Evolutionary conservation across 2,329 filamentous ascomycete species (phyloP).

Genomic region (Aspergillus latus): DNA sequence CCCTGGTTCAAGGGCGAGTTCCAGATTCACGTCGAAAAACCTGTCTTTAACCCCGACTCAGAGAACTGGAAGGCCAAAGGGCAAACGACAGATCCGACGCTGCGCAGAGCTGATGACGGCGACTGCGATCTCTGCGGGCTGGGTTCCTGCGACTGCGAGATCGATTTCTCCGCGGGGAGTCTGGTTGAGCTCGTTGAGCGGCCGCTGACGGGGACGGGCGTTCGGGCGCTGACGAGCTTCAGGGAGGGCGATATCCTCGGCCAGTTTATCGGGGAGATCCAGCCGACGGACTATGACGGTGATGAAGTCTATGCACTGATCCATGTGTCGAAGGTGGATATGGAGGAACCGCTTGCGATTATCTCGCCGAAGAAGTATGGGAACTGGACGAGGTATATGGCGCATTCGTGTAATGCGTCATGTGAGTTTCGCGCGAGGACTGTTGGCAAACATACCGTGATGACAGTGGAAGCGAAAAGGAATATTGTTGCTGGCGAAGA

Average conservation of each 20-base stretch:
- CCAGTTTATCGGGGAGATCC: constrained; percentile 25
- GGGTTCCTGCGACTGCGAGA: constrained; percentile 23
- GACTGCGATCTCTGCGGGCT: constrained; percentile 23
- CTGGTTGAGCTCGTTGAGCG: constrained; percentile 36
- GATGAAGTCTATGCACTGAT: constrained; percentile 25
- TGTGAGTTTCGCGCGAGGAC: constrained; percentile 19
- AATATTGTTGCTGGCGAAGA: constrained; percentile 36
- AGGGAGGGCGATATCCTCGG: constrained; percentile 21
- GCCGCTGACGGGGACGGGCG: constrained; percentile 29
- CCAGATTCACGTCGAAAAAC: constrained; percentile 20
- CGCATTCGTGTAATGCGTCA: constrained; percentile 36
- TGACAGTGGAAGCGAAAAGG: constrained; percentile 22
- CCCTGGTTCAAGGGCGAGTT: constrained; percentile 10
- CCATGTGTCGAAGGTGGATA: background rate
- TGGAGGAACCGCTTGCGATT: background rate
- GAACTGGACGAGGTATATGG: constrained; percentile 39
- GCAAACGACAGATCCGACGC: constrained; percentile 14
- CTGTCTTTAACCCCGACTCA: constrained; percentile 13
- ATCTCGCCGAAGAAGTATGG: constrained; percentile 26
- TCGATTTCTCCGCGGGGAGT: constrained; percentile 16
- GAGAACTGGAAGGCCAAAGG: background rate
- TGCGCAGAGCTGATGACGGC: constrained; percentile 16
- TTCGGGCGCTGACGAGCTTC: constrained; percentile 31
- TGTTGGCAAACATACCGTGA: constrained; percentile 23
- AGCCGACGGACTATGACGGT: background rate